A percentile compares a stretch with the other conserved stretches of the same genome.
phyloP scores from a whole-genome alignment of 163 green algal species.

The Botryococcus braunii region DNA sequence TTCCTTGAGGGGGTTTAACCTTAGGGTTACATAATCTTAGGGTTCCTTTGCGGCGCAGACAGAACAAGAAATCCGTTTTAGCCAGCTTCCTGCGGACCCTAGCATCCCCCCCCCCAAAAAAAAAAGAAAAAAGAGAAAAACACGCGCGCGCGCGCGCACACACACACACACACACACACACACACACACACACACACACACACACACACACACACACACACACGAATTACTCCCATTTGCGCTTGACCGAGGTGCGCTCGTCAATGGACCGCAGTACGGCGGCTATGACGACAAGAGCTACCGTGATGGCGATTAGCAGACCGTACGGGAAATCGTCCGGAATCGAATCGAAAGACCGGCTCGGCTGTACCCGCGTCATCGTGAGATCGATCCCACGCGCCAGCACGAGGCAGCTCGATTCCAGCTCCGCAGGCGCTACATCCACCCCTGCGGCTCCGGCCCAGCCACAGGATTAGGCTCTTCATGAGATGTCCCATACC shows the following conservation, averaged over 20 bases:
- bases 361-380: slow-evolving; percentile 69
- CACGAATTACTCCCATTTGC: slow-evolving; percentile 20
- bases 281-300: slow-evolving; percentile 6
- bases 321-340: slow-evolving; percentile 87
- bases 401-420: slow-evolving; percentile 74
- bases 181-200: too few species aligned
- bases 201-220: too few species aligned
- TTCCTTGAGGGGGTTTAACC: too few species aligned
- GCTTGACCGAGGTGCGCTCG: slow-evolving; percentile 5
- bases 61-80: too few species aligned
- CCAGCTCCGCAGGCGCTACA: slow-evolving; percentile 57
- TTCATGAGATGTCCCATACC: too few species aligned
- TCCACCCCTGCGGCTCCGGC: slow-evolving; percentile 26
- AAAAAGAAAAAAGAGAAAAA: too few species aligned
- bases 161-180: too few species aligned
- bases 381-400: slow-evolving; percentile 75
- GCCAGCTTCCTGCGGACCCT: too few species aligned
- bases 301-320: slow-evolving; percentile 64
- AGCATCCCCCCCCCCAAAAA: too few species aligned
- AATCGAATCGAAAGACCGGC: slow-evolving; percentile 55
- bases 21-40: too few species aligned
- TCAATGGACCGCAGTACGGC: slow-evolving; percentile 16
- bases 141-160: too few species aligned
- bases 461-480: neutral
- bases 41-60: too few species aligned